Evolutionary conservation across 768 basidiomycete genomes (phyloP).

Genomic region (Psilocybe cyanescens): DNA sequence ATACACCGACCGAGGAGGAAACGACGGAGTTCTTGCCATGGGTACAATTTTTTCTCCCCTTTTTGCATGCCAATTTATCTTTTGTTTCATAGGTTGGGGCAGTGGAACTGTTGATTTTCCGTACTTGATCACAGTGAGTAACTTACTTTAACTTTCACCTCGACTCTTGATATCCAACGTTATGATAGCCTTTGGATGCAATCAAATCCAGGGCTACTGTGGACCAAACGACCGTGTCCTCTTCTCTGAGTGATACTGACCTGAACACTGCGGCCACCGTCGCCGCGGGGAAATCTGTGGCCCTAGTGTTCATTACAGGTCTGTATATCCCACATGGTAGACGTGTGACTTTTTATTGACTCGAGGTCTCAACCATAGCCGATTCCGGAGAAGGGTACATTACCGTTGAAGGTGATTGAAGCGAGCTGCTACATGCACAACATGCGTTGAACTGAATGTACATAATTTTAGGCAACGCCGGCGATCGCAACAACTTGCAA

Average conservation of each 20-base stretch:
- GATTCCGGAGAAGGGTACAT: constrained; percentile 50
- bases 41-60: constrained; percentile 36
- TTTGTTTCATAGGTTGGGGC: constrained; percentile 44
- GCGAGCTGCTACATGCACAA: neutral
- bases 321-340: neutral
- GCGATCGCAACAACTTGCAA: constrained; percentile 54
- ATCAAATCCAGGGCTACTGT: constrained; percentile 43
- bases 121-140: constrained; percentile 48
- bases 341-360: neutral
- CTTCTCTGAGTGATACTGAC: constrained; percentile 54
- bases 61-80: neutral
- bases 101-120: constrained; percentile 56
- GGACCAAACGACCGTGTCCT: constrained; percentile 45
- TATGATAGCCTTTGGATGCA: constrained; percentile 43
- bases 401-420: constrained; percentile 41
- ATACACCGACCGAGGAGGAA: constrained; percentile 55
- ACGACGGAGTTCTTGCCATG: constrained; percentile 64
- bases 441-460: too few relatives aligned
- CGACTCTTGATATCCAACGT: neutral
- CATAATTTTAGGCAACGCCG: constrained; percentile 44
- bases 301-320: constrained; percentile 58
- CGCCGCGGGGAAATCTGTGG: constrained; percentile 50
- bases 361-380: constrained; percentile 20
- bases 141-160: neutral
- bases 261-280: constrained; percentile 44